Evolutionary conservation across 495 filamentous ascomycete species (phyloP), one percentile per base, ranked within the genome.

Genomic region (Penicillium alfredii): DNA sequence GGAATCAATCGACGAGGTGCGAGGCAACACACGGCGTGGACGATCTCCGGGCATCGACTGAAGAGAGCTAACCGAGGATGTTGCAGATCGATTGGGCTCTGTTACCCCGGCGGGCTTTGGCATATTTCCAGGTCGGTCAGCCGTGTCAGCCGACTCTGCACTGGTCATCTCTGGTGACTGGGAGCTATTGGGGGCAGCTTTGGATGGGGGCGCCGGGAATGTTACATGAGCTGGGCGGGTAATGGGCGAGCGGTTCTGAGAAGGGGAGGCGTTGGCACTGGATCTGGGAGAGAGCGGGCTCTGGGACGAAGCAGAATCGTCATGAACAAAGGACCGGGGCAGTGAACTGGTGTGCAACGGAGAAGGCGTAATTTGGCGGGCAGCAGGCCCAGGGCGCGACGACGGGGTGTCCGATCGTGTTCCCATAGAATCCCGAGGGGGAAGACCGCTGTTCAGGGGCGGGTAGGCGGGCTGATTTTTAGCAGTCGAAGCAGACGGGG

Each of bases 1-100:
- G 6, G 92, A 95, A 53, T 97, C 92, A 48, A 96, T 96, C 22
- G 92, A 98, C 2, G 87, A 87, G 30, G 82, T 97, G 44, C 90
- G 80, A 36, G 83, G 79, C 48, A 76, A 67, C 31, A 65, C 55
- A 22, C 78, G 68, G 29, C 60, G 52, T 4, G 51, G 55, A 29
- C 60, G 62, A 25, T 63, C 60, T 16, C 51, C 56, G 18, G 54
- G 38, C 34, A 46, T 51, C 21, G 58, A 62, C 34, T 52, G 48
- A 19, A 56, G 27, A 27, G 60, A 60, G 40, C 47, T 59, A 22
- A 53, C 47, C 19, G 60, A 58, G 19, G 63, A 56, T 14, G 62
- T 56, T n/a, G 49, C 42, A 25, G 62, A 60, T 25, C 50, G 50
- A 46, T 45, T 51, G 19, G 56, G 49, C 16, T 61, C 59, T n/a